Evolutionary conservation across 306 rosid genomes (phyloP), one percentile per base, ranked within the genome.

Genomic region (Calophaca sinica): DNA sequence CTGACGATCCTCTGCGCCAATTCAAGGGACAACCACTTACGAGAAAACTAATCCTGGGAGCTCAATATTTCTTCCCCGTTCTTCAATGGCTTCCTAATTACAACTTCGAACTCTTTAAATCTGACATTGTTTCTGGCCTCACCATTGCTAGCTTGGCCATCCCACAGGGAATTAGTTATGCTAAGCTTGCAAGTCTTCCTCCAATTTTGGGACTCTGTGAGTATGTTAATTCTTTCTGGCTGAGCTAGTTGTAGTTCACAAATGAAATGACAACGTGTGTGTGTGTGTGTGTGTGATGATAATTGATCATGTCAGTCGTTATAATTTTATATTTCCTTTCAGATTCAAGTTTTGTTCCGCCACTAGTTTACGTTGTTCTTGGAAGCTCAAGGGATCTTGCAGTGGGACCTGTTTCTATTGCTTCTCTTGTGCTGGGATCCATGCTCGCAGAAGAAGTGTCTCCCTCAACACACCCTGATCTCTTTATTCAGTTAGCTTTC

Each of bases 311-410:
- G 7, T 1, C 28, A 4, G 20, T 33, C 35, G 10, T 11, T 9
- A 9, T 20, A 20, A 20, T 20, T 20, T 20, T 20, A 59, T 55
- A 12, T 45, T 70, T n/a, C n/a, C n/a, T n/a, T n/a, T 66, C 65
- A 93, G 98, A 93, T 87, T 90, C 96, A 12, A 90, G 98, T 88
- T 93, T 93, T 82, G 91, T 90, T 76, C 98, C 98, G 7, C 98
- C 98, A 32, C 77, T 93, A 51, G 80, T 93, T 59, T 90, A 93
- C 58, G 90, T 87, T 72, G 86, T 79, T 39, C 86, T 93, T 73
- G 98, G 98, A 77, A 88, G 96, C 83, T 93, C 94, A 48, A 90
- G 64, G 74, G 96, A 93, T 82, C 82, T 93, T 5, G 98, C 89
- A 10, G 91, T 93, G 9, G 94, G 98, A 15, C 98, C 96, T 3